Evolutionary conservation across 2,329 filamentous ascomycete genomes (phyloP).

Genomic region (Penicillium corylophilum): DNA sequence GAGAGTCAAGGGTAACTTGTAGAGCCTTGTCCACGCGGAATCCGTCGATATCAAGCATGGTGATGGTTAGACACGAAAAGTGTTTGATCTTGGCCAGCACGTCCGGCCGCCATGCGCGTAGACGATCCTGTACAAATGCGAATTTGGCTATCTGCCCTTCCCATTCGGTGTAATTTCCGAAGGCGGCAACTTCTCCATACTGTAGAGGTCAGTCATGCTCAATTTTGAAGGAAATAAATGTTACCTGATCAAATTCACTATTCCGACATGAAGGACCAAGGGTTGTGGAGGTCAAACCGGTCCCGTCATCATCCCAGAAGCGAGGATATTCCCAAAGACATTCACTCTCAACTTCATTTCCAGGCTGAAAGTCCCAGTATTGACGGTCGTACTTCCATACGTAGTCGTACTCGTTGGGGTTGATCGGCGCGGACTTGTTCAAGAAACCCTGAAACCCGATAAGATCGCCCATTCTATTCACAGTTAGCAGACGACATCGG

Average conservation of each 20-base stretch:
- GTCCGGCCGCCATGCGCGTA: conserved; percentile 61
- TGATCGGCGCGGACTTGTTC: conserved; percentile 59
- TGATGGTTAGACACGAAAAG: conserved; percentile 63
- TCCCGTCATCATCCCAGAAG: conserved; percentile 61
- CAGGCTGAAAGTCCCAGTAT: conserved; percentile 59
- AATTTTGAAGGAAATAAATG: no score
- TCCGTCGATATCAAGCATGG: conserved; percentile 62
- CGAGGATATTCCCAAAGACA: conserved; percentile 57
- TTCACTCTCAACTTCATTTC: conserved; percentile 49
- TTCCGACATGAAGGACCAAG: no score
- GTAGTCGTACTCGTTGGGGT: conserved; percentile 56
- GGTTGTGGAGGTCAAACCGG: conserved; percentile 58
- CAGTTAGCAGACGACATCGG: neutral
- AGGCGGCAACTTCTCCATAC: conserved; percentile 63
- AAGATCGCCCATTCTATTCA: conserved; percentile 54
- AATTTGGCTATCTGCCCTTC: conserved; percentile 65
- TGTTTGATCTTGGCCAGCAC: conserved; percentile 59
- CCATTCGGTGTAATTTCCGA: conserved; percentile 63
- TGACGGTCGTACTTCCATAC: conserved; percentile 55
- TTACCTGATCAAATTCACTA: conserved; percentile 60
- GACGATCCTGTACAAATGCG: conserved; percentile 65
- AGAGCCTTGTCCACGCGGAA: conserved; percentile 67
- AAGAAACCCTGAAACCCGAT: conserved; percentile 62
- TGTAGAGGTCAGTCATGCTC: no score
- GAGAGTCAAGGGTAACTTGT: conserved; percentile 61